These are phyloP conservation scores for Rhodamnia argentea DNA, from an alignment of 345 rosid genomes.

Conservation along the genomic window DNA sequence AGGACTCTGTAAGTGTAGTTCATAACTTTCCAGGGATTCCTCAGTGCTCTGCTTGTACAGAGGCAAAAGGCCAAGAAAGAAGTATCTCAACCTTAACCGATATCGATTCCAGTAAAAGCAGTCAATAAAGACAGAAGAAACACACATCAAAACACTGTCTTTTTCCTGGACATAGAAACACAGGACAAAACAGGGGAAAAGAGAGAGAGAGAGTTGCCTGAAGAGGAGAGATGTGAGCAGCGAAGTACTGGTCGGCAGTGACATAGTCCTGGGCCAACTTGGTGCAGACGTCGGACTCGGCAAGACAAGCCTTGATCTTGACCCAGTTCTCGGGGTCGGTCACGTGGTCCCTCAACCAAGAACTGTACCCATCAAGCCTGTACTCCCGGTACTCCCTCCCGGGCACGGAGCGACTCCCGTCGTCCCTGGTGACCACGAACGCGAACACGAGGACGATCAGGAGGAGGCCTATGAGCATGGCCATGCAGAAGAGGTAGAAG, in stretches of 20 bases:
- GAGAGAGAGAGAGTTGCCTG: constrained; percentile 32
- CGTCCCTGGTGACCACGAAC: constrained; percentile 66
- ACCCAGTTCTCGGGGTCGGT: constrained; percentile 56
- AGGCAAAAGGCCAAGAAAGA: neutral
- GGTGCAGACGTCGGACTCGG: constrained; percentile 55
- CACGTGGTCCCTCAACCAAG: constrained; percentile 61
- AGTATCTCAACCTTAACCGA: neutral
- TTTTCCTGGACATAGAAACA: neutral
- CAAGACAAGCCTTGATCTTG: constrained; percentile 58
- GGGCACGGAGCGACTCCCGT: constrained; percentile 56
- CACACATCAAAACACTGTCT: neutral
- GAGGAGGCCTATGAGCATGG: constrained; percentile 62
- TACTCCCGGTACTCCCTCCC: constrained; percentile 65
- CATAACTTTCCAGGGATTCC: neutral
- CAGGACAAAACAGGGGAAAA: neutral
- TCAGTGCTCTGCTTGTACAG: neutral
- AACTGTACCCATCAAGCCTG: constrained; percentile 53
- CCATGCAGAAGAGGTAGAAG: constrained; percentile 85
- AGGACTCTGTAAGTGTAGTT: neutral
- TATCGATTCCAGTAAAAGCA: neutral
- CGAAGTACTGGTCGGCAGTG: constrained; percentile 67
- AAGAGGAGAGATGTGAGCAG: constrained; percentile 56
- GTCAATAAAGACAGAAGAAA: neutral
- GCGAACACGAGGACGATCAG: constrained; percentile 64
- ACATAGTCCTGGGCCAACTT: constrained; percentile 39